Base-by-base conservation (phyloP, 1,284 basidiomycete species). In the Takashimella koratensis region DNA sequence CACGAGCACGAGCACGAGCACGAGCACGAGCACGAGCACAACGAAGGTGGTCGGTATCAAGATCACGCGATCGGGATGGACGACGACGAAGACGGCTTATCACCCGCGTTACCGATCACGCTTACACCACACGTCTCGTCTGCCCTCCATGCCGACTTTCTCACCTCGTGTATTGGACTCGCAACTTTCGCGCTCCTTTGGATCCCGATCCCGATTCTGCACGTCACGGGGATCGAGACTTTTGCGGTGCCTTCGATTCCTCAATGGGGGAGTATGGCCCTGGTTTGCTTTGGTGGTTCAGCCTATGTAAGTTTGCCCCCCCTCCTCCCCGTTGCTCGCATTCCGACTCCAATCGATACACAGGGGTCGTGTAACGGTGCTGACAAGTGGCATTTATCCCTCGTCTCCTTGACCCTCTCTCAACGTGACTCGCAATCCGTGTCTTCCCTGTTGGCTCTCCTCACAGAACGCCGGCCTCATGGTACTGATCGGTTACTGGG, bases 401-500 rank as follows among this genome's bases (percentile, higher is more conserved):
- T n/a, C n/a, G n/a, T n/a, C n/a, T n/a, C n/a, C n/a, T n/a, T n/a
- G n/a, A n/a, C n/a, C n/a, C n/a, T 40, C 36, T 40, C 36, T 40
- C 36, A 40, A 11, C 36, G n/a, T 40, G 36, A 11, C 36, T 11
- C n/a, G n/a, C n/a, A n/a, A n/a, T 40, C 36, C 36, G n/a, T n/a
- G 11, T 40, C 36, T n/a, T n/a, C n/a, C n/a, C n/a, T n/a, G n/a
- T n/a, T n/a, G 10, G 16, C 25, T 24, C 19, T 10, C 16, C 10
- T 20, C 23, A n/a, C 53, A 75, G 70, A 76, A 76, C 54, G 74
- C 74, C 1, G 75, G 75, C 8, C 58, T 76, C 45, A 76, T 76
- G 75, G 65, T 70, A 40, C 66, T 76, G 24, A 76, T 76, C 43
- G 75, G 75, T 0, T 57, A 76, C 20, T 73, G 73, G 66, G 75